Conservation (phyloP, 129 eudicot species). For the Centella asiatica region DNA sequence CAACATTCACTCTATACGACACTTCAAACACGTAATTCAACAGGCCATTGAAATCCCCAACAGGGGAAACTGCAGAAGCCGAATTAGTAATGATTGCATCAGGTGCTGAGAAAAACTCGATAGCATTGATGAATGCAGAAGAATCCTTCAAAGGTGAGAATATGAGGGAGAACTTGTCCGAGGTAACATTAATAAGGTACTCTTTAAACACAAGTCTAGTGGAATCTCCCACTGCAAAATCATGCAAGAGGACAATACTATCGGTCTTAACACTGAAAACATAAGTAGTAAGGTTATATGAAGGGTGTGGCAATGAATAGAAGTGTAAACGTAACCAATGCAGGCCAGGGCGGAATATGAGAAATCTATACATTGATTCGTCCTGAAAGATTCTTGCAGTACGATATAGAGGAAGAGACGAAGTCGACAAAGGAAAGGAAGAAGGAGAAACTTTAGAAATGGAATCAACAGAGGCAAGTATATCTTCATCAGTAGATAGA, state of each 20-base stretch:
- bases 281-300: conserved; percentile 54
- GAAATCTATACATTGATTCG: conserved; percentile 71
- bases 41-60: conserved; percentile 46
- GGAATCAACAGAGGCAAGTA: conserved; percentile 39
- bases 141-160: conserved; percentile 76
- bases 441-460: conserved; percentile 14
- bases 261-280: conserved; percentile 66
- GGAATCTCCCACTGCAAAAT: conserved; percentile 39
- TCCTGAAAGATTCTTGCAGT: conserved; percentile 64
- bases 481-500: conserved; percentile 63
- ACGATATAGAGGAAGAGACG: conserved; percentile 40
- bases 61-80: conserved; percentile 52
- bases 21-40: conserved; percentile 46
- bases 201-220: conserved; percentile 44
- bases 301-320: conserved; percentile 55
- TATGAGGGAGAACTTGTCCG: conserved; percentile 47
- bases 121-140: conserved; percentile 73
- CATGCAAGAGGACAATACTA: conserved; percentile 59
- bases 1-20: conserved; percentile 64
- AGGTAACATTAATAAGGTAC: conserved; percentile 65
- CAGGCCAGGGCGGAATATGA: conserved; percentile 50
- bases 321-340: conserved; percentile 76
- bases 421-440: conserved; percentile 16
- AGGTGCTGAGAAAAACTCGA: conserved; percentile 82
- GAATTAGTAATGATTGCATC: conserved; percentile 57